These are phyloP conservation scores for Pseudonitzschia pungens DNA, from an alignment of 108 stramenopile species.

Conservation along the genomic window DNA sequence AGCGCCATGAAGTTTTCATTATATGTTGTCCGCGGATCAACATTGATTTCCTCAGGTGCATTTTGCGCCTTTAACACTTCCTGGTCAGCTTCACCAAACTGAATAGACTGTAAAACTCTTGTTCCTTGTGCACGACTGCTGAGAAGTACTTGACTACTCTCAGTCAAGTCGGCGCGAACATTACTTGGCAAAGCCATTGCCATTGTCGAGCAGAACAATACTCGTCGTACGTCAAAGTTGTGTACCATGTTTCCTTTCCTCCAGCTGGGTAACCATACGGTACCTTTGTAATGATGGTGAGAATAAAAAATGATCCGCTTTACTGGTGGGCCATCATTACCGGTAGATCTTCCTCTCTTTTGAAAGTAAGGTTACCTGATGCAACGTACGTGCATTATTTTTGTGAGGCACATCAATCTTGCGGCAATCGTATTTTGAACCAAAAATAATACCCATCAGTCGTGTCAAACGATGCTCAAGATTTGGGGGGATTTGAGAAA, in stretches of 20 bases:
- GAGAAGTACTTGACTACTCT: no score
- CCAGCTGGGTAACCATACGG: background rate
- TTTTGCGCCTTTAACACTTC: constrained; percentile 16
- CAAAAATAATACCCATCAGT: background rate
- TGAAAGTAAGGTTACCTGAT: background rate
- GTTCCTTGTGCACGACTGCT: background rate
- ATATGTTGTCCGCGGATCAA: constrained; percentile 29
- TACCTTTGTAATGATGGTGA: background rate
- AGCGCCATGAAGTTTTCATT: constrained; percentile 28
- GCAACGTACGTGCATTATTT: no score
- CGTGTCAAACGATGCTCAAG: background rate
- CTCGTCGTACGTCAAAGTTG: background rate
- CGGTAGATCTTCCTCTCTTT: no score
- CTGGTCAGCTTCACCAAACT: background rate
- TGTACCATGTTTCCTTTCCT: background rate
- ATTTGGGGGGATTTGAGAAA: background rate
- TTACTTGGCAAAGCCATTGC: background rate
- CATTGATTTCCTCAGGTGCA: constrained; percentile 35
- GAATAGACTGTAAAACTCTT: background rate
- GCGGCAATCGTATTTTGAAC: background rate
- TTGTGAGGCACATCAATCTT: background rate
- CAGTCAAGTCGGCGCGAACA: background rate
- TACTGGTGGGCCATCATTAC: no score
- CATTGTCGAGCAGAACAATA: background rate
- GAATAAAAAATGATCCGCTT: background rate